Base-by-base conservation (phyloP, 768 basidiomycete genomes). In the Hygrocybe punicea region DNA sequence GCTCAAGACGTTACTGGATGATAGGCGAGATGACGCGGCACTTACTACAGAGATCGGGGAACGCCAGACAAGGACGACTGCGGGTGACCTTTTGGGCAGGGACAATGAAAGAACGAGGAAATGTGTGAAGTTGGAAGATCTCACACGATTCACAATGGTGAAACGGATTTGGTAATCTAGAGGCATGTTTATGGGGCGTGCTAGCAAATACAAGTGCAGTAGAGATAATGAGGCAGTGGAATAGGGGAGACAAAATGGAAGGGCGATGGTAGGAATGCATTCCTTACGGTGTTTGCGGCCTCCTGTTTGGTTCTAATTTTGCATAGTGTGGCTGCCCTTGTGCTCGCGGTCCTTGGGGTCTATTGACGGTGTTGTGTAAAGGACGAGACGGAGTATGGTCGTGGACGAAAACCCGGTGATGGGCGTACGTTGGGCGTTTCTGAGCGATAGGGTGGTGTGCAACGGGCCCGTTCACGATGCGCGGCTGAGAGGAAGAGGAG, bases 121-220 rank as follows among this genome's bases (percentile, higher is more conserved):
- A 56, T 76, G 85, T 46, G 79, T 91, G 56, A 83, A 84, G 57
- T 71, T 98, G 50, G 93, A 97, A 68, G 92, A 96, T 66, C 80
- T 98, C 49, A 96, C 92, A 34, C 73, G 94, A 55, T 98, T 90
- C 76, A 96, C 93, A 17, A 98, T 98, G 94, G 89, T 96, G 46
- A 96, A 96, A 67, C 79, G 91, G 52, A 95, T 96, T 45, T 95
- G 80, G 80, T 83, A 76, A 67, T 33, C 19, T 17, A 3, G 17
- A 29, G 17, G 16, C 2, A 36, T 17, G 17, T 35, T 35, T 23
- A n/a, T 13, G 46, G 46, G 19, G 40, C 11, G 40, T 42, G 40
- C 19, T 42, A 21, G 14, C 16, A 16, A 16, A 21, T 21, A 25
- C 46, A 19, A 21, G 46, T n/a, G 24, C 5, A 48, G 21, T 21